A percentile compares a stretch with the other conserved stretches of the same genome.
Conservation (phyloP, 2,329 filamentous ascomycete species). For the Trichophyton simii region DNA sequence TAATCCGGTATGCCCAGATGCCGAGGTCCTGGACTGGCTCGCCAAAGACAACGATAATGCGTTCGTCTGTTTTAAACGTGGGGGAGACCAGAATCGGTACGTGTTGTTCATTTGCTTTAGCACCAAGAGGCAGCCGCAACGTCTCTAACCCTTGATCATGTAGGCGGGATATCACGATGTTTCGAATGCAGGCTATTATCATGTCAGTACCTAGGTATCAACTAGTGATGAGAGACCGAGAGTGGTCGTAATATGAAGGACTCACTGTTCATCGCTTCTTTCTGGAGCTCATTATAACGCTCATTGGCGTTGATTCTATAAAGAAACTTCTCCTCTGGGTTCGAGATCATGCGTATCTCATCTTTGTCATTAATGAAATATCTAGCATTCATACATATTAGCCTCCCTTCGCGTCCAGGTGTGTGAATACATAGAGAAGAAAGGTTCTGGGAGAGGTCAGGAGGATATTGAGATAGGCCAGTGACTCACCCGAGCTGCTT, state of each 20-base stretch:
- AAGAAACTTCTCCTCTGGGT: conserved; percentile 59
- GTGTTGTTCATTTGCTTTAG: conserved; percentile 41
- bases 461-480: neutral
- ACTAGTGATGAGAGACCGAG: neutral
- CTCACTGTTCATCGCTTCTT: conserved; percentile 61
- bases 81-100: conserved; percentile 55
- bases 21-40: conserved; percentile 61
- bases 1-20: conserved; percentile 56
- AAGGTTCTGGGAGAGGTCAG: neutral
- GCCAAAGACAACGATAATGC: conserved; percentile 63
- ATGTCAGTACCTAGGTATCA: neutral
- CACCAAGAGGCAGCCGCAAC: conserved; percentile 49
- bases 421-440: neutral
- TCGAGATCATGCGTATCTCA: conserved; percentile 56
- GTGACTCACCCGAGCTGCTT: conserved; percentile 54
- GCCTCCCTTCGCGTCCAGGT: neutral
- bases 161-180: conserved; percentile 52
- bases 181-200: conserved; percentile 47
- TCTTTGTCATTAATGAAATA: conserved; percentile 69
- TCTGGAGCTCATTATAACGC: conserved; percentile 64
- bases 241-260: conserved; percentile 6
- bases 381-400: conserved; percentile 31
- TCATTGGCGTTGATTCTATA: conserved; percentile 61
- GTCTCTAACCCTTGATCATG: conserved; percentile 46
- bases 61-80: conserved; percentile 44